phyloP scores from a whole-genome alignment of 2,329 filamentous ascomycete genomes.

The Biscogniauxia marginata region DNA sequence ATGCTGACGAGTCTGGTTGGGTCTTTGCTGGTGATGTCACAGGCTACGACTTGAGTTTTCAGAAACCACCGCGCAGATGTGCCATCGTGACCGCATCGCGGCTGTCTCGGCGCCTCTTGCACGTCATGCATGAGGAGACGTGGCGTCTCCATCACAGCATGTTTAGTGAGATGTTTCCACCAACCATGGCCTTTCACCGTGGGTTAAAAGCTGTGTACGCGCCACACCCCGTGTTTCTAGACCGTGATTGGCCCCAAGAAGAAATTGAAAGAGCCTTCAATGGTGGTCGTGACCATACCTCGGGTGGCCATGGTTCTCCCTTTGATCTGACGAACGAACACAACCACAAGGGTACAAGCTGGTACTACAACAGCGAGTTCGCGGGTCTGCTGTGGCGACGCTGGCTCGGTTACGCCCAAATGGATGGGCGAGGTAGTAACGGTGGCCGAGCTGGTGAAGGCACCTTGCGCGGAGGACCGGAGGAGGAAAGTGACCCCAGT shows the following conservation, averaged over 20 bases:
- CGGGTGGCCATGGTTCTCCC: conserved; percentile 63
- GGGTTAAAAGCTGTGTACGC: conserved; percentile 77
- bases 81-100: conserved; percentile 72
- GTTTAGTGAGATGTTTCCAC: conserved; percentile 80
- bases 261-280: conserved; percentile 79
- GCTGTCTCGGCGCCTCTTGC: conserved; percentile 63
- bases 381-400: conserved; percentile 74
- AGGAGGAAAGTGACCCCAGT: conserved; percentile 44
- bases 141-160: conserved; percentile 65
- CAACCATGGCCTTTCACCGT: conserved; percentile 67
- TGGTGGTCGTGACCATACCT: conserved; percentile 64
- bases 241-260: conserved; percentile 69
- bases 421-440: conserved; percentile 48
- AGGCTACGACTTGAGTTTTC: conserved; percentile 56
- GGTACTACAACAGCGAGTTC: conserved; percentile 83
- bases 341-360: conserved; percentile 78
- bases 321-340: conserved; percentile 72
- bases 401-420: conserved; percentile 66
- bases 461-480: conserved; percentile 49
- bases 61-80: conserved; percentile 64
- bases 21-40: conserved; percentile 69
- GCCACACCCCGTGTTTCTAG: conserved; percentile 78
- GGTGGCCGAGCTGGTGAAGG: conserved; percentile 50
- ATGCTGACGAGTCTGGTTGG: conserved; percentile 70
- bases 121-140: conserved; percentile 74